phyloP scores from a whole-genome alignment of 768 basidiomycete species.

The Tricholoma sp. region DNA sequence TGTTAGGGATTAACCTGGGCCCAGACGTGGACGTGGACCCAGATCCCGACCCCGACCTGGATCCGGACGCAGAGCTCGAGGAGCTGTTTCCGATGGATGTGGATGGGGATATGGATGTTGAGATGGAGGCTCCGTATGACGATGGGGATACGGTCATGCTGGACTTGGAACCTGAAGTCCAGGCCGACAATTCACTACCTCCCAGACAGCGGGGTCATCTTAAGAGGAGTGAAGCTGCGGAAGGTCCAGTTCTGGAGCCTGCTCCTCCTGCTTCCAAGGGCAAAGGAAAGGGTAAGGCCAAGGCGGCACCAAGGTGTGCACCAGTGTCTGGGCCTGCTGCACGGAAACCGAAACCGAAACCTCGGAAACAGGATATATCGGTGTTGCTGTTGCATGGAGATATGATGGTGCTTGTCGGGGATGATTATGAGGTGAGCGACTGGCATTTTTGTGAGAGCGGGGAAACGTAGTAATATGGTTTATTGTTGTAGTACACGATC shows the following conservation, averaged over 20 bases:
- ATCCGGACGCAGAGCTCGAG: background rate
- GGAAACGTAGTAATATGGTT: background rate
- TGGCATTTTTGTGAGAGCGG: background rate
- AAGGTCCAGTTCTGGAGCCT: background rate
- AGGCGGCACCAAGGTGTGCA: background rate
- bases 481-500: conserved; percentile 32
- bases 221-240: background rate
- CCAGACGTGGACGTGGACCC: background rate
- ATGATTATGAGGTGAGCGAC: conserved; percentile 34
- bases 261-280: background rate
- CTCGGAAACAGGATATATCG: conserved; percentile 15
- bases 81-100: conserved; percentile 10
- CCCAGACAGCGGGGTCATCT: no score
- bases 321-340: background rate
- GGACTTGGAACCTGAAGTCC: background rate
- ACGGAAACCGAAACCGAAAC: background rate
- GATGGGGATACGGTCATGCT: background rate
- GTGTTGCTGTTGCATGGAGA: conserved; percentile 42
- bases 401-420: conserved; percentile 33
- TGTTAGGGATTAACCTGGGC: background rate
- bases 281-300: background rate
- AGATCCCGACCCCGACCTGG: background rate
- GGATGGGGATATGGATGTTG: conserved; percentile 3
- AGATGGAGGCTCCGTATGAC: background rate
- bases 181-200: no score